Percentiles rank a stretch among this genome's conserved stretches.
Conservation (phyloP, 1,139 yeast genomes). For the Saccharomycopsis phalli region DNA sequence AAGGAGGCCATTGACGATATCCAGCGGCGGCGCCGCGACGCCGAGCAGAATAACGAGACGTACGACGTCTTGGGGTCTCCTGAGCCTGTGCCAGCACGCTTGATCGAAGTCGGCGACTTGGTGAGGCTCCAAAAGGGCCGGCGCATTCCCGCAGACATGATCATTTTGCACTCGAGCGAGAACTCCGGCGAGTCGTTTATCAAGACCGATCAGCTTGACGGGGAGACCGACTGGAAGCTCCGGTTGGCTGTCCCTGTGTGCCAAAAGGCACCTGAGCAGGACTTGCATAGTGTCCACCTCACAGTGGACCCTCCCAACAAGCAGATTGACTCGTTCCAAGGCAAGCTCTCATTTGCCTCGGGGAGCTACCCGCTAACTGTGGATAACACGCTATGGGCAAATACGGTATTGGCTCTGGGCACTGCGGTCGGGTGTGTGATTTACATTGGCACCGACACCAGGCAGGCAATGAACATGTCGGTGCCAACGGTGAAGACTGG, state of each 20-base stretch:
- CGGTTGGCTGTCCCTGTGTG: slow-evolving; percentile 69
- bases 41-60: slow-evolving; percentile 75
- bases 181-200: slow-evolving; percentile 81
- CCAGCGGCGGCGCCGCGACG: slow-evolving; percentile 80
- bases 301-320: slow-evolving; percentile 74
- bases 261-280: slow-evolving; percentile 44
- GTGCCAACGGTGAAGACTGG: slow-evolving; percentile 88
- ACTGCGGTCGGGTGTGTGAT: slow-evolving; percentile 79
- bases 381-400: slow-evolving; percentile 97
- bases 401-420: slow-evolving; percentile 93
- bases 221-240: slow-evolving; percentile 98
- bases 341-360: slow-evolving; percentile 51
- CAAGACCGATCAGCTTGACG: slow-evolving; percentile 95
- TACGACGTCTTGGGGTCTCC: slow-evolving; percentile 48
- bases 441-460: slow-evolving; percentile 87
- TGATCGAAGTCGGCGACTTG: slow-evolving; percentile 77
- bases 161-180: slow-evolving; percentile 78
- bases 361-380: slow-evolving; percentile 62
- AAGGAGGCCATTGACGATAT: slow-evolving; percentile 95
- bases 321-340: slow-evolving; percentile 72
- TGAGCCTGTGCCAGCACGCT: slow-evolving; percentile 44
- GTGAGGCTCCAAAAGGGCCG: slow-evolving; percentile 75
- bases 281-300: slow-evolving; percentile 42
- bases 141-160: slow-evolving; percentile 89
- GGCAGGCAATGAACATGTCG: slow-evolving; percentile 91